These are phyloP conservation scores for Salix caprea DNA, from an alignment of 345 rosid genomes.

Conservation along the genomic window DNA sequence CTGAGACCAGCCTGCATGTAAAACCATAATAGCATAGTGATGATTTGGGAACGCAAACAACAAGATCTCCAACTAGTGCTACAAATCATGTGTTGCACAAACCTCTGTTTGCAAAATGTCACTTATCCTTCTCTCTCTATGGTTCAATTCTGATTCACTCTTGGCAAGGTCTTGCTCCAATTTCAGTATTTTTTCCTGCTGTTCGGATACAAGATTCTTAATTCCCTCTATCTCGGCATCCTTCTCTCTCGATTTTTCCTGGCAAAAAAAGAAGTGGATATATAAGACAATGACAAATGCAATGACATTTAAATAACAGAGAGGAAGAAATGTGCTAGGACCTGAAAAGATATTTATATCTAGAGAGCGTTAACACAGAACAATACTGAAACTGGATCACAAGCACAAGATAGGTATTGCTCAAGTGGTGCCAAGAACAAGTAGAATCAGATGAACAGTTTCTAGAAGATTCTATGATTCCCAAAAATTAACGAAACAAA, in stretches of 20 bases:
- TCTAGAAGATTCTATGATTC: too few species aligned
- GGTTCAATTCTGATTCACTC: constrained; percentile 54
- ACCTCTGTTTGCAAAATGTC: constrained; percentile 70
- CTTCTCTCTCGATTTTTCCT: constrained; percentile 68
- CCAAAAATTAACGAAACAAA: too few species aligned
- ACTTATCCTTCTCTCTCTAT: constrained; percentile 57
- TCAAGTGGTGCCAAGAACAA: too few species aligned
- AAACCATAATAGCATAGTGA: not conserved
- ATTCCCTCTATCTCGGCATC: constrained; percentile 59
- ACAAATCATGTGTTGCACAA: not conserved
- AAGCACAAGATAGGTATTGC: too few species aligned
- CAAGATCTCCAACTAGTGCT: not conserved
- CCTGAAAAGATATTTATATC: too few species aligned
- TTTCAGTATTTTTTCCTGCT: constrained; percentile 50
- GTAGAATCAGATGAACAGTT: too few species aligned
- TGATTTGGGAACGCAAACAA: too few species aligned
- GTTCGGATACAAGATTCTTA: constrained; percentile 40
- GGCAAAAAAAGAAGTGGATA: constrained; percentile 11
- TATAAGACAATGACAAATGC: not conserved
- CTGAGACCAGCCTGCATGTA: constrained; percentile 42
- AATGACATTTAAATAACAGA: too few species aligned
- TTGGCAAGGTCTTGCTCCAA: constrained; percentile 71
- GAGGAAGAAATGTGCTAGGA: too few species aligned
- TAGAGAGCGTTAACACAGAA: too few species aligned
- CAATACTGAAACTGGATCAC: too few species aligned